Percentiles rank a stretch among this genome's conserved stretches.
These are phyloP conservation scores for Phaeolepiota aurea DNA, from an alignment of 768 basidiomycete genomes.

Conservation along the genomic window DNA sequence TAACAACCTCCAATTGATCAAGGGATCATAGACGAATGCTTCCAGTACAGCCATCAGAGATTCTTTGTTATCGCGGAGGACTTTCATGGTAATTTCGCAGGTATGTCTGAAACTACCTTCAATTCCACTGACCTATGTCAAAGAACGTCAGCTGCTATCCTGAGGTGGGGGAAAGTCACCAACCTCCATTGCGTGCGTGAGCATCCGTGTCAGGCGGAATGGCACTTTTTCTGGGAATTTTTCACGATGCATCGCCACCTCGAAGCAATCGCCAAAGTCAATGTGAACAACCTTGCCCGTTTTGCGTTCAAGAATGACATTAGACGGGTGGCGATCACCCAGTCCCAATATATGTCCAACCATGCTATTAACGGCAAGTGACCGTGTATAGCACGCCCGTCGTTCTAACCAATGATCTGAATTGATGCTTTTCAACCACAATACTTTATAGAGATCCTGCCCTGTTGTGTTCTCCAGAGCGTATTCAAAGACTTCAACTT, in stretches of 20 bases:
- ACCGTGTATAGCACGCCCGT: constrained; percentile 91
- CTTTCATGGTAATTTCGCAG: constrained; percentile 97
- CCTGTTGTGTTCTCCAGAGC: constrained; percentile 97
- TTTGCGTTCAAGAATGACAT: constrained; percentile 83
- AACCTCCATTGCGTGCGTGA: constrained; percentile 99
- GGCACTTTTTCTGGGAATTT: constrained; percentile 99
- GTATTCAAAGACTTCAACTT: constrained; percentile 99
- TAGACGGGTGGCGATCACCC: constrained; percentile 97
- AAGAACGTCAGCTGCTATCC: constrained; percentile 2
- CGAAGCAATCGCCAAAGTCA: constrained; percentile 97
- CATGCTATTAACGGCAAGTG: constrained; percentile 96
- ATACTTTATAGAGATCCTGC: constrained; percentile 91
- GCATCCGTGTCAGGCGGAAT: constrained; percentile 96
- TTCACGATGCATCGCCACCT: constrained; percentile 95
- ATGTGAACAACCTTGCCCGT: constrained; percentile 96
- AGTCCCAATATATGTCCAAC: constrained; percentile 96
- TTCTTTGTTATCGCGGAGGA: constrained; percentile 94
- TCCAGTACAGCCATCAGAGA: constrained; percentile 99
- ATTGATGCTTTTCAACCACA: constrained; percentile 93
- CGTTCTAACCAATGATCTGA: constrained; percentile 99
- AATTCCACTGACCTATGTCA: constrained; percentile 82
- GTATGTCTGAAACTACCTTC: constrained; percentile 95
- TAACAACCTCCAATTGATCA: constrained; percentile 95
- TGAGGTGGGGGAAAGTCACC: constrained; percentile 10
- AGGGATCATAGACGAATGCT: constrained; percentile 96